Conservation (phyloP, 2,329 filamentous ascomycete genomes). For the Fusarium buxicola region DNA sequence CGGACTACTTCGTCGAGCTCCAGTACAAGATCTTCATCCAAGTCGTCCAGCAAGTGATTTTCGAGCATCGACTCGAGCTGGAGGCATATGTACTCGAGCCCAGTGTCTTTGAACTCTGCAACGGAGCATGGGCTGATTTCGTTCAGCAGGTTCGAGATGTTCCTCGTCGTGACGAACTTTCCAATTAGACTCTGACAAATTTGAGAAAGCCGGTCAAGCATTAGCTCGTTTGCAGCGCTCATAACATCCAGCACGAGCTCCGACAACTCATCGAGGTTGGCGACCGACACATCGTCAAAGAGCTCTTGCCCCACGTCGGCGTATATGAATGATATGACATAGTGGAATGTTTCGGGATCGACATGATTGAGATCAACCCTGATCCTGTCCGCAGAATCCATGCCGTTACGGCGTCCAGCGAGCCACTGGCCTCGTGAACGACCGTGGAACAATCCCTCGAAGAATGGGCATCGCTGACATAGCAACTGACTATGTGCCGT, state of each 20-base stretch:
- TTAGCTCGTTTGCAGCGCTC: constrained; percentile 90
- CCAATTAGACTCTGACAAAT: constrained; percentile 89
- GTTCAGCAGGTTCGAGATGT: constrained; percentile 87
- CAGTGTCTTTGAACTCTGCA: constrained; percentile 86
- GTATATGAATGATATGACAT: constrained; percentile 86
- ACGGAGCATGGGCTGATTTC: constrained; percentile 87
- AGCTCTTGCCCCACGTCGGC: constrained; percentile 83
- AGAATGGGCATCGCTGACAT: constrained; percentile 90
- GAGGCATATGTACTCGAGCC: constrained; percentile 89
- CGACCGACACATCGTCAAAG: constrained; percentile 79
- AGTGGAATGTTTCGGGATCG: constrained; percentile 75
- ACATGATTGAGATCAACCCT: constrained; percentile 87
- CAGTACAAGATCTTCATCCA: constrained; percentile 84
- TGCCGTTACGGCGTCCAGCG: constrained; percentile 69
- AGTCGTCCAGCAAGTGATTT: constrained; percentile 85
- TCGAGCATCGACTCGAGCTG: constrained; percentile 94
- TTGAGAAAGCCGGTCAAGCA: constrained; percentile 91
- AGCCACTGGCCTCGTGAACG: constrained; percentile 89
- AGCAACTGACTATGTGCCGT: constrained; percentile 82
- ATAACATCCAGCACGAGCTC: constrained; percentile 93
- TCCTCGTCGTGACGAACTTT: constrained; percentile 85
- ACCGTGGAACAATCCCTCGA: constrained; percentile 89
- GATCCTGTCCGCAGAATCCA: constrained; percentile 58
- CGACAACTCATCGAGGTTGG: constrained; percentile 83
- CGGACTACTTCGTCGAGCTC: constrained; percentile 86